These are phyloP conservation scores for Cryptosporidium parvum DNA, from an alignment of 169 alveolate species.

Conservation along the genomic window DNA sequence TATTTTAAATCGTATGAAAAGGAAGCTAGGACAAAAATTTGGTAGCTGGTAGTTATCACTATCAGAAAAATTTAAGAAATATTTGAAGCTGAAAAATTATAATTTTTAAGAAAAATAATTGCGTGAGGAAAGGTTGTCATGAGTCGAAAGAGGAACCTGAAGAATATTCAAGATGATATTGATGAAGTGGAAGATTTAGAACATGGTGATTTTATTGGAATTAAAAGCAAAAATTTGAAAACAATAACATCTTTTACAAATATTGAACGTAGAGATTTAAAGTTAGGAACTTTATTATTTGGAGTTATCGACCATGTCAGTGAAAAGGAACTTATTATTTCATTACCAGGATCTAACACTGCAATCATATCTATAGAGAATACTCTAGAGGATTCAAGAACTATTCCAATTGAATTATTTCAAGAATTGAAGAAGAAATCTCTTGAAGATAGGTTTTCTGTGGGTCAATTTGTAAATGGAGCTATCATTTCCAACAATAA, in stretches of 20 bases:
- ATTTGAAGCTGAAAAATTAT: neutral
- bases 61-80: neutral
- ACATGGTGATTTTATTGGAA: conserved; percentile 53
- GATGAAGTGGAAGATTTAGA: conserved; percentile 16
- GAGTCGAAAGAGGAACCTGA: conserved; percentile 25
- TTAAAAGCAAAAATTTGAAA: conserved; percentile 27
- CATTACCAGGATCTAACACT: conserved; percentile 61
- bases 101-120: neutral
- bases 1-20: neutral
- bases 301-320: conserved; percentile 52
- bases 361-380: conserved; percentile 34
- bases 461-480: conserved; percentile 37
- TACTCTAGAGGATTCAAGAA: conserved; percentile 27
- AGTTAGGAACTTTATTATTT: conserved; percentile 42
- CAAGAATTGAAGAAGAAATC: conserved; percentile 1
- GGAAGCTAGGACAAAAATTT: neutral
- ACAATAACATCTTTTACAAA: conserved; percentile 2
- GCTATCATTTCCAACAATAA: conserved; percentile 52
- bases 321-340: conserved; percentile 43
- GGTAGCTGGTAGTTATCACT: neutral
- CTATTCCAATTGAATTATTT: neutral
- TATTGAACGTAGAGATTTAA: conserved; percentile 17
- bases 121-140: neutral
- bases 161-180: neutral
- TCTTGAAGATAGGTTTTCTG: conserved; percentile 19